phyloP scores from a whole-genome alignment of 2,329 filamentous ascomycete genomes.

The Beauveria sp. region DNA sequence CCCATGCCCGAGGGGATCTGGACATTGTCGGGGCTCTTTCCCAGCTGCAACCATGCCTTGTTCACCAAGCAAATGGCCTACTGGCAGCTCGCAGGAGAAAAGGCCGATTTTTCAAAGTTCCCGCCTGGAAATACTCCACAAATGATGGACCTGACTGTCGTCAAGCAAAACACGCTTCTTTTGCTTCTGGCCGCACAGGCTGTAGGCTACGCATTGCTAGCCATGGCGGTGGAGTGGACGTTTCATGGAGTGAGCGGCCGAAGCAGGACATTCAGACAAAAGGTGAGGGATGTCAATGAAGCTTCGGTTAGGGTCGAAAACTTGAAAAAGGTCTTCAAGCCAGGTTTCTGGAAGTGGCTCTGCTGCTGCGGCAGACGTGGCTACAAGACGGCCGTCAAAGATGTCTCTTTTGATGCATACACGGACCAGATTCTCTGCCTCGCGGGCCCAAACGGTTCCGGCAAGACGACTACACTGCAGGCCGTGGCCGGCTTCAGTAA shows the following conservation, averaged over 20 bases:
- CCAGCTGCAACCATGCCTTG: slow-evolving; percentile 18
- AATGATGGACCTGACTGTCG: slow-evolving; percentile 16
- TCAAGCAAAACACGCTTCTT: slow-evolving; percentile 23
- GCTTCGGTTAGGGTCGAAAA: background rate
- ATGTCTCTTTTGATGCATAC: slow-evolving; percentile 50
- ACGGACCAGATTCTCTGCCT: slow-evolving; percentile 58
- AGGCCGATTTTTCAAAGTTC: slow-evolving; percentile 8
- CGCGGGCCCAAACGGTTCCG: slow-evolving; percentile 62
- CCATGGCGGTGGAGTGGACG: slow-evolving; percentile 24
- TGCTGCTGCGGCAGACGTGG: slow-evolving; percentile 23
- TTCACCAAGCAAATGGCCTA: slow-evolving; percentile 19
- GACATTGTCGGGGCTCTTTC: slow-evolving; percentile 16
- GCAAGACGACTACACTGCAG: slow-evolving; percentile 64
- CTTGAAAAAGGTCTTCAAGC: slow-evolving; percentile 26
- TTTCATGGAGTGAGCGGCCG: slow-evolving; percentile 28
- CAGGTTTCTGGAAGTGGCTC: slow-evolving; percentile 21
- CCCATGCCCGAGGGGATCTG: background rate
- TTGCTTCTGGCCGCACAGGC: slow-evolving; percentile 25
- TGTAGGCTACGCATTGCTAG: slow-evolving; percentile 25
- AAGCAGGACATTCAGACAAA: background rate
- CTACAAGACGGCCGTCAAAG: slow-evolving; percentile 48
- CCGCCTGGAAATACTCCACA: slow-evolving; percentile 3
- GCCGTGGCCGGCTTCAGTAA: slow-evolving; percentile 57
- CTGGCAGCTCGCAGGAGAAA: slow-evolving; percentile 14
- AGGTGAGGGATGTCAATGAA: background rate